Evolutionary conservation across 345 rosid genomes (phyloP).

Genomic region (Cardamine occulta): DNA sequence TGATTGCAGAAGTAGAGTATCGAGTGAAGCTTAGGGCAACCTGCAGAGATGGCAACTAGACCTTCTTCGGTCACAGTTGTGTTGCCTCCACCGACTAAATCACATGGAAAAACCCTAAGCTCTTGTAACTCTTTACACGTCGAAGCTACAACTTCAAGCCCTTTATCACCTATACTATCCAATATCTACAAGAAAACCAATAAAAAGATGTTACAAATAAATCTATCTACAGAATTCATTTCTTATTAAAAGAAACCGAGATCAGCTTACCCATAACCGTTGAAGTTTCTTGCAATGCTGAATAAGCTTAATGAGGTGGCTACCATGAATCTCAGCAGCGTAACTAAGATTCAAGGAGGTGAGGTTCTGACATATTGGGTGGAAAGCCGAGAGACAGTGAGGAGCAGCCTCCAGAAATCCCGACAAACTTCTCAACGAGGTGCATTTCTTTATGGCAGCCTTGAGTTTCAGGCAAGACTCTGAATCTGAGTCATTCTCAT

Average conservation of each 20-base stretch:
- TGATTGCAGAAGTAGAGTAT: conserved; percentile 91
- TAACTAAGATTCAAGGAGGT: conserved; percentile 83
- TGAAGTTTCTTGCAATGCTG: conserved; percentile 73
- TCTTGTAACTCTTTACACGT: conserved; percentile 89
- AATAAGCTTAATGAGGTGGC: conserved; percentile 65
- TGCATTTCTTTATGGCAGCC: conserved; percentile 56
- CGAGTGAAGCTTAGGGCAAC: conserved; percentile 86
- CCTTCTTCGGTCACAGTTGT: conserved; percentile 88
- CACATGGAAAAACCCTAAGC: conserved; percentile 90
- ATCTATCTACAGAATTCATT: not conserved
- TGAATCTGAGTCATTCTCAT: conserved; percentile 64
- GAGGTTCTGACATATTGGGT: conserved; percentile 62
- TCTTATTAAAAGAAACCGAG: not conserved
- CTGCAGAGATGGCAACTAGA: conserved; percentile 80
- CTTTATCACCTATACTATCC: conserved; percentile 92
- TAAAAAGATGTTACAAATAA: not conserved
- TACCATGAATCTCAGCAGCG: conserved; percentile 71
- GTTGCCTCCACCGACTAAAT: conserved; percentile 57
- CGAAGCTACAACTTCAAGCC: conserved; percentile 80
- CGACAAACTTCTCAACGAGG: conserved; percentile 71
- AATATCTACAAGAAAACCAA: conserved; percentile 60
- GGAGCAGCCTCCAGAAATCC: conserved; percentile 86
- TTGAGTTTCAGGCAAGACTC: conserved; percentile 57
- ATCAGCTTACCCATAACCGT: conserved; percentile 72
- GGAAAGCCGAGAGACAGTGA: conserved; percentile 62